Evolutionary conservation across 352 stramenopile genomes (phyloP).

Genomic region (Phytophthora foliorum): DNA sequence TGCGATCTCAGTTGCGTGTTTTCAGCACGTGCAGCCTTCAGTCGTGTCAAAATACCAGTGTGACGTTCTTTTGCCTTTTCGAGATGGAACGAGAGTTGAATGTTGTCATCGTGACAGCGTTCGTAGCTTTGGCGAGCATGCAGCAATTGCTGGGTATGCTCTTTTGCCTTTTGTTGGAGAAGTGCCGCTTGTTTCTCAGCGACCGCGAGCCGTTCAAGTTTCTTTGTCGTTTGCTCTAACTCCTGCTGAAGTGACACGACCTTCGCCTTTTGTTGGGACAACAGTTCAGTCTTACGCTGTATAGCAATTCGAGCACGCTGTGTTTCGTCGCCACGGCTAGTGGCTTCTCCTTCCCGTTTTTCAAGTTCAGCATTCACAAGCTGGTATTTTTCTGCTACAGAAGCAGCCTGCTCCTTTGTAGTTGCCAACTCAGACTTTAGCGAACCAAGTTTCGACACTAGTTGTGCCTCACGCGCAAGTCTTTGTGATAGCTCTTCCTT

Average conservation of each 20-base stretch:
- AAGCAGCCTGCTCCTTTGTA: slow-evolving; percentile 40
- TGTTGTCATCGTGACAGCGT: slow-evolving; percentile 41
- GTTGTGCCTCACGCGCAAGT: slow-evolving; percentile 36
- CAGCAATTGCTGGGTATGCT: slow-evolving; percentile 48
- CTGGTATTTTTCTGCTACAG: slow-evolving; percentile 47
- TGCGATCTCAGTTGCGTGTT: slow-evolving; percentile 46
- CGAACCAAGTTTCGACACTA: slow-evolving; percentile 33
- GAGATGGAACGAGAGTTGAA: slow-evolving; percentile 43
- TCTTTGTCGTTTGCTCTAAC: slow-evolving; percentile 35
- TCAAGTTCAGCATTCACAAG: slow-evolving; percentile 42
- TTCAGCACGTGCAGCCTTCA: slow-evolving; percentile 52
- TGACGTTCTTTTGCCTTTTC: slow-evolving; percentile 49
- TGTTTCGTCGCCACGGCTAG: slow-evolving; percentile 37
- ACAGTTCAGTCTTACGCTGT: slow-evolving; percentile 63
- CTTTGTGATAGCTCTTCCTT: slow-evolving; percentile 47
- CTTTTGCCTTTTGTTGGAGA: slow-evolving; percentile 51
- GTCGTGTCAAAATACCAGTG: slow-evolving; percentile 24
- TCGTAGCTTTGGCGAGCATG: slow-evolving; percentile 46
- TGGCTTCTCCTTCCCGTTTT: slow-evolving; percentile 31
- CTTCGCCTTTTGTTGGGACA: slow-evolving; percentile 52
- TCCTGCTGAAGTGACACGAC: slow-evolving; percentile 35
- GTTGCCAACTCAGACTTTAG: slow-evolving; percentile 45
- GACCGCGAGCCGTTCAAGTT: slow-evolving; percentile 29
- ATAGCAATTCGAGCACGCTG: slow-evolving; percentile 44
- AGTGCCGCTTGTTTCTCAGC: slow-evolving; percentile 37